Evolutionary conservation across 2,329 filamentous ascomycete genomes (phyloP).

Genomic region (Xylariaceae sp.): DNA sequence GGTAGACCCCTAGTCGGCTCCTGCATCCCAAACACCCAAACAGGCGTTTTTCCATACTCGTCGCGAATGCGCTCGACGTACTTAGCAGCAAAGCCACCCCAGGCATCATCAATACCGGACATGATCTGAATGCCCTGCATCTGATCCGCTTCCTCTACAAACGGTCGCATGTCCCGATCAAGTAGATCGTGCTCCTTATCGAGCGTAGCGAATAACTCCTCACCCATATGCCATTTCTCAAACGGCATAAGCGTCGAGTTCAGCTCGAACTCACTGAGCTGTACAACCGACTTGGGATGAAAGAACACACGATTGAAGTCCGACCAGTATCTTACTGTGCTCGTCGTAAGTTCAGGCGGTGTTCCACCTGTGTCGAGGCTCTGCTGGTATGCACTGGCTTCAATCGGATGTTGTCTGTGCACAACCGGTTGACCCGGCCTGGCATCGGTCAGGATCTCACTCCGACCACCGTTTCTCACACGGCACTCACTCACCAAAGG

Average conservation of each 20-base stretch:
- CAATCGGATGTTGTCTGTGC: conserved; percentile 64
- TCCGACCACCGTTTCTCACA: conserved; percentile 4
- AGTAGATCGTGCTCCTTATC: conserved; percentile 81
- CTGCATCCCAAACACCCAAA: conserved; percentile 86
- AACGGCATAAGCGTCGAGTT: conserved; percentile 78
- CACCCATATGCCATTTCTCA: conserved; percentile 69
- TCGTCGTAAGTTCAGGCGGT: conserved; percentile 60
- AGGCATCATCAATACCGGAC: conserved; percentile 69
- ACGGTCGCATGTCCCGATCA: conserved; percentile 84
- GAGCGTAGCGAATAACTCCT: conserved; percentile 68
- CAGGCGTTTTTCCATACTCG: conserved; percentile 81
- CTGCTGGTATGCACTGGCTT: conserved; percentile 70
- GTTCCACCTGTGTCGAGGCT: conserved; percentile 69
- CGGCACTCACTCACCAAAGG: conserved; percentile 35
- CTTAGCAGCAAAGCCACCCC: conserved; percentile 70
- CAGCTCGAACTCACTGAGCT: conserved; percentile 82
- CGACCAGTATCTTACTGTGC: conserved; percentile 89
- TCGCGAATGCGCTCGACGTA: conserved; percentile 79
- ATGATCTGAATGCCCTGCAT: conserved; percentile 84
- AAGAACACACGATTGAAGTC: conserved; percentile 93
- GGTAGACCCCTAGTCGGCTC: conserved; percentile 50
- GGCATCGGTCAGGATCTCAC: conserved; percentile 1
- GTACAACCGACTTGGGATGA: conserved; percentile 81
- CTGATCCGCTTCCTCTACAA: conserved; percentile 89
- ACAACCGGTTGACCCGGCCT: conserved; percentile 66